These are phyloP conservation scores for Boletus insuetus DNA, from an alignment of 768 basidiomycete species.

Conservation along the genomic window DNA sequence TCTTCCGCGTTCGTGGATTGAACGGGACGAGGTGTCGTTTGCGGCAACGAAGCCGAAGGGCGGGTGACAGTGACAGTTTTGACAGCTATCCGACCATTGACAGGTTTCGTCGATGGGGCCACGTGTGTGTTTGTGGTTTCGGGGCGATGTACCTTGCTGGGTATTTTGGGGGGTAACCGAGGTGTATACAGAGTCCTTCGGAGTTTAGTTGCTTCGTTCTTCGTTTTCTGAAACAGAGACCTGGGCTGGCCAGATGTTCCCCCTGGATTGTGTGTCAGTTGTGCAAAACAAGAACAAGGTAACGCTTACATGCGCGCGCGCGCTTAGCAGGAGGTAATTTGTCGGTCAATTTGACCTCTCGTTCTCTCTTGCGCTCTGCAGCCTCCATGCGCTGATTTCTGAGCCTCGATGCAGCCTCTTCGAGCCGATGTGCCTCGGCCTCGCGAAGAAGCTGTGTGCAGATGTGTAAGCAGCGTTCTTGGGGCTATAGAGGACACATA, in stretches of 20 bases:
- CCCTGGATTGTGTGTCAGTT: slow-evolving; percentile 34
- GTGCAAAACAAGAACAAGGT: neutral
- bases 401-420: slow-evolving; percentile 59
- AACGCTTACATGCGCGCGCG: slow-evolving; percentile 51
- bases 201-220: slow-evolving; percentile 63
- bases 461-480: slow-evolving; percentile 4
- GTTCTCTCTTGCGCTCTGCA: slow-evolving; percentile 73
- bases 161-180: slow-evolving; percentile 54
- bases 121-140: slow-evolving; percentile 34
- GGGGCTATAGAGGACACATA: slow-evolving; percentile 33
- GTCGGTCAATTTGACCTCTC: slow-evolving; percentile 74
- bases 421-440: slow-evolving; percentile 60
- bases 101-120: slow-evolving; percentile 28
- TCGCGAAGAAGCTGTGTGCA: slow-evolving; percentile 49
- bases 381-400: slow-evolving; percentile 66
- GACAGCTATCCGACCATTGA: slow-evolving; percentile 47
- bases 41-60: slow-evolving; percentile 19
- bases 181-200: slow-evolving; percentile 58
- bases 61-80: slow-evolving; percentile 46
- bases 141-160: slow-evolving; percentile 41
- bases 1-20: slow-evolving; percentile 22
- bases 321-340: slow-evolving; percentile 66
- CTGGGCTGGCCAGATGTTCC: slow-evolving; percentile 47
- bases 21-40: slow-evolving; percentile 28
- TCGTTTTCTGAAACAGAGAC: slow-evolving; percentile 75